Evolutionary conservation across 352 stramenopile genomes (phyloP).

Genomic region (Thalassiosira gravida): DNA sequence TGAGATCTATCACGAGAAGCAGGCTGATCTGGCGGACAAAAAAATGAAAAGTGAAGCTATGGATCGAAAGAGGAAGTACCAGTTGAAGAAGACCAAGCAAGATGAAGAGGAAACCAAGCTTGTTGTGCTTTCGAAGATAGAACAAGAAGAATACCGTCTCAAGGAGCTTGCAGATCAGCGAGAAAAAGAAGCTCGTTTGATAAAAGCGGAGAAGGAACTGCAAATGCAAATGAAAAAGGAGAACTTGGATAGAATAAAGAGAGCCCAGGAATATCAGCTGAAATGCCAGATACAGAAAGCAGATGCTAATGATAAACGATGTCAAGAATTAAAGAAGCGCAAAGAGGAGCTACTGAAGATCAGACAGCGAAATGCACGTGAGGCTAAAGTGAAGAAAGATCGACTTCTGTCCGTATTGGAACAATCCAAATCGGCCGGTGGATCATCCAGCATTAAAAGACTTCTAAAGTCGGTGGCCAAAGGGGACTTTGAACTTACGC

Average conservation of each 20-base stretch:
- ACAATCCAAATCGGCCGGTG: conserved; percentile 27
- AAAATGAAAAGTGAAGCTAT: conserved; percentile 27
- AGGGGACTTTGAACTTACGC: neutral
- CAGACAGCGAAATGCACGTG: conserved; percentile 32
- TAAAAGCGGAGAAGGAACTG: conserved; percentile 46
- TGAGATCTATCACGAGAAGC: conserved; percentile 31
- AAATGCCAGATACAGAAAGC: conserved; percentile 35
- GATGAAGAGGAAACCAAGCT: conserved; percentile 42
- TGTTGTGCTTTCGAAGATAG: conserved; percentile 29
- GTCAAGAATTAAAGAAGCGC: conserved; percentile 32
- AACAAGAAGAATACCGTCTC: conserved; percentile 31
- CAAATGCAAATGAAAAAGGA: conserved; percentile 39
- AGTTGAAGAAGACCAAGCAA: conserved; percentile 25
- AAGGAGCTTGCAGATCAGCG: conserved; percentile 20
- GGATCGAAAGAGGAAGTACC: conserved; percentile 35
- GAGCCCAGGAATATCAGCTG: conserved; percentile 20
- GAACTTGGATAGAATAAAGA: conserved; percentile 45
- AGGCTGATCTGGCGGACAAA: conserved; percentile 5
- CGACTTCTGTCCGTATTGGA: conserved; percentile 31
- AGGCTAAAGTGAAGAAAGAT: conserved; percentile 56
- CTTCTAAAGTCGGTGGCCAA: conserved; percentile 21
- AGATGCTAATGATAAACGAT: conserved; percentile 29
- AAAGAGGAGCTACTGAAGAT: conserved; percentile 45
- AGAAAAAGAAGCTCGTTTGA: conserved; percentile 31
- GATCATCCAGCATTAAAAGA: conserved; percentile 36